These are phyloP conservation scores for Dalbergia cultrata DNA, from an alignment of 306 rosid genomes.

Conservation along the genomic window DNA sequence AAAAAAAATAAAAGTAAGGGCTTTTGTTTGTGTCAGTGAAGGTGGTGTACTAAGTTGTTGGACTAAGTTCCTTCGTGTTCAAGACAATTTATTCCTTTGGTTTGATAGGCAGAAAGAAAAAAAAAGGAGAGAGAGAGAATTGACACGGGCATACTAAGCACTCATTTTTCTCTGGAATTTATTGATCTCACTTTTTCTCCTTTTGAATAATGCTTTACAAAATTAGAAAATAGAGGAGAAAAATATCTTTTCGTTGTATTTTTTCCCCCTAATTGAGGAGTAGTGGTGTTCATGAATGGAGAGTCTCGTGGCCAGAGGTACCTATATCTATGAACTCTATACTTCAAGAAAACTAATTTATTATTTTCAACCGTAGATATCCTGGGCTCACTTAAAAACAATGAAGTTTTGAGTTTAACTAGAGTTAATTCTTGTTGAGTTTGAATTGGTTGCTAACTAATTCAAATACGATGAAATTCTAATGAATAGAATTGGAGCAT, in stretches of 20 bases:
- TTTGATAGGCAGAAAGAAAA: conserved; percentile 29
- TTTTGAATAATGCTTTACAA: not conserved
- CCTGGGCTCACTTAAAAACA: too few species aligned
- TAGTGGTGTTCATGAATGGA: not conserved
- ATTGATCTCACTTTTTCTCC: not conserved
- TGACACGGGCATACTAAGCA: not conserved
- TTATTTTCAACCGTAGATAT: too few species aligned
- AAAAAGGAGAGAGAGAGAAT: conserved; percentile 6
- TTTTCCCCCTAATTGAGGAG: not conserved
- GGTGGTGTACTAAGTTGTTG: conserved; percentile 21
- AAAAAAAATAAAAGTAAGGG: not conserved
- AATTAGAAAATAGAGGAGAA: too few species aligned
- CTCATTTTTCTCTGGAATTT: conserved; percentile 1
- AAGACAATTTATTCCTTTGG: conserved; percentile 35
- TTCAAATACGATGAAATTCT: too few species aligned
- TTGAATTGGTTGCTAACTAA: not conserved
- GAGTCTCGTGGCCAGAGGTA: too few species aligned
- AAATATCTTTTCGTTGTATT: too few species aligned
- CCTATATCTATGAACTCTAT: too few species aligned
- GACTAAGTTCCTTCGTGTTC: conserved; percentile 28
- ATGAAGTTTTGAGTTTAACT: too few species aligned
- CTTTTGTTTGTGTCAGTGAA: conserved; percentile 4
- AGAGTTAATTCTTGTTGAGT: too few species aligned
- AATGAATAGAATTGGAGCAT: too few species aligned
- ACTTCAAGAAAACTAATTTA: too few species aligned